These are phyloP conservation scores for Penicillium salamii DNA, from an alignment of 495 filamentous ascomycete genomes.

Conservation along the genomic window DNA sequence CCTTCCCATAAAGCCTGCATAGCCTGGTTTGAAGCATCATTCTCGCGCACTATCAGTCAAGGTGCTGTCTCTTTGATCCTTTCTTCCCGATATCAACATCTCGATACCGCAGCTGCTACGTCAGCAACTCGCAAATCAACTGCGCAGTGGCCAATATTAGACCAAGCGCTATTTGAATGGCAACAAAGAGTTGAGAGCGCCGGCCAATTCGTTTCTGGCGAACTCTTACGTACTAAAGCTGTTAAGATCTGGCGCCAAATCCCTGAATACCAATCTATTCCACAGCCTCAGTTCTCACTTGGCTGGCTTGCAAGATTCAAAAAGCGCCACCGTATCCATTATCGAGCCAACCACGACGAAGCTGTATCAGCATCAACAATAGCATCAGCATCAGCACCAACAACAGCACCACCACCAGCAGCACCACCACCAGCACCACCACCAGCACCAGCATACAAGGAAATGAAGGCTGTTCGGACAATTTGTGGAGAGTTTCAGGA, in stretches of 20 bases:
- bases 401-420: not conserved
- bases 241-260: slow-evolving; percentile 18
- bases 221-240: slow-evolving; percentile 15
- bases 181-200: slow-evolving; percentile 8
- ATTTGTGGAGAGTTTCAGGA: slow-evolving; percentile 14
- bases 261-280: slow-evolving; percentile 12
- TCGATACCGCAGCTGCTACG: slow-evolving; percentile 1
- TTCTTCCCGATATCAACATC: slow-evolving; percentile 7
- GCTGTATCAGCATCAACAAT: not conserved
- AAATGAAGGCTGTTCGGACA: slow-evolving; percentile 14
- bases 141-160: slow-evolving; percentile 18
- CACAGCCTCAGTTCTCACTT: slow-evolving; percentile 19
- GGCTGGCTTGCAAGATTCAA: slow-evolving; percentile 27
- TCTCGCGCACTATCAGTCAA: slow-evolving; percentile 1
- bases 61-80: slow-evolving; percentile 6
- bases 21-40: slow-evolving; percentile 6
- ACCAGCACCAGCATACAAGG: not conserved
- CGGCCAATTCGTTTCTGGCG: slow-evolving; percentile 2
- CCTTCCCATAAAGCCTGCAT: slow-evolving; percentile 4
- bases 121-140: not conserved
- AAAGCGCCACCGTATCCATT: slow-evolving; percentile 12
- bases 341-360: slow-evolving; percentile 1
- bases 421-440: too few relatives aligned
- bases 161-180: slow-evolving; percentile 16
- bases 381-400: too few relatives aligned